phyloP scores from a whole-genome alignment of 1,284 basidiomycete species.

The Anthracocystis walkeri region DNA sequence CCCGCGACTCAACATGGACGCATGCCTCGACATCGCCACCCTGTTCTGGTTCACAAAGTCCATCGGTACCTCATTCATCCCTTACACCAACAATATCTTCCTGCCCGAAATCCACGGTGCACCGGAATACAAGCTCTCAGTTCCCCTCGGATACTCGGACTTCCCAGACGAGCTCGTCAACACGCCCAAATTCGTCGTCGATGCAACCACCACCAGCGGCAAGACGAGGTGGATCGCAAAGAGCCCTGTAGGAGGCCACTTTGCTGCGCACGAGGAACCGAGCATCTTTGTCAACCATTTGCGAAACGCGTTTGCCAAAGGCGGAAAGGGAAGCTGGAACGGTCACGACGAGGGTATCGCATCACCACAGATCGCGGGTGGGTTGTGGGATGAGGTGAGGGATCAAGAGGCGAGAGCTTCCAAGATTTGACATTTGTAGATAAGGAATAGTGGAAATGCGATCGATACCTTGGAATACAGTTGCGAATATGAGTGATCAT shows the following conservation, averaged over 20 bases:
- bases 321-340: conserved; percentile 41
- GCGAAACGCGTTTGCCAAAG: conserved; percentile 49
- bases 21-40: conserved; percentile 39
- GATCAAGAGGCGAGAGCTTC: conserved; percentile 37
- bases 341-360: conserved; percentile 35
- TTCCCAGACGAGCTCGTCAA: conserved; percentile 58
- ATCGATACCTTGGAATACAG: neutral
- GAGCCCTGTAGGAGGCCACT: conserved; percentile 52
- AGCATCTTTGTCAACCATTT: conserved; percentile 55
- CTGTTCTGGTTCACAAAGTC: conserved; percentile 53
- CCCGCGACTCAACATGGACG: conserved; percentile 42
- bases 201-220: conserved; percentile 39
- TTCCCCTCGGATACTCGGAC: conserved; percentile 53
- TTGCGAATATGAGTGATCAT: neutral
- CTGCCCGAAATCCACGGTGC: conserved; percentile 47
- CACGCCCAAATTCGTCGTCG: conserved; percentile 43
- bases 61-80: conserved; percentile 59
- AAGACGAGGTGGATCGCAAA: conserved; percentile 50
- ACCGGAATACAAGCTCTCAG: conserved; percentile 37
- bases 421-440: conserved; percentile 29
- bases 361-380: conserved; percentile 36
- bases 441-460: neutral
- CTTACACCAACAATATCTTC: conserved; percentile 51
- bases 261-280: conserved; percentile 59
- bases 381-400: conserved; percentile 51